Percentiles rank a stretch among this genome's conserved stretches.
Conservation (phyloP, 192 early-diverging fungal species). For the Jimgerdemannia flammicorona region DNA sequence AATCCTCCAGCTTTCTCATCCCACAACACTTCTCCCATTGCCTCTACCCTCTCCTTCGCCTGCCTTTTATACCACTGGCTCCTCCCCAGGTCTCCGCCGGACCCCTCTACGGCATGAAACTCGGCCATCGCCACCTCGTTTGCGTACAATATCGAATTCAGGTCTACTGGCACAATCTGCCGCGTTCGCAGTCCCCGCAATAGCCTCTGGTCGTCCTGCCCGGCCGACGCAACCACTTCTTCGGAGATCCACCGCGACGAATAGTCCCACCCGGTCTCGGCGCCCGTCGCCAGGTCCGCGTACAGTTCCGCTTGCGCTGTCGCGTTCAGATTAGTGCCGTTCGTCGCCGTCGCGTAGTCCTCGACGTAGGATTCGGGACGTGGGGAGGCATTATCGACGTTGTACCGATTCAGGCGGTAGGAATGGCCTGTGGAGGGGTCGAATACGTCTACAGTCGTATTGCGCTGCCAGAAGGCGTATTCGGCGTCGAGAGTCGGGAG, state of each 20-base stretch:
- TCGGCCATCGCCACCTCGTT: constrained; percentile 42
- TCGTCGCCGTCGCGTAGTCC: constrained; percentile 52
- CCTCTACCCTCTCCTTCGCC: constrained; percentile 35
- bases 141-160: constrained; percentile 66
- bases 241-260: constrained; percentile 50
- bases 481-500: constrained; percentile 57
- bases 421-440: constrained; percentile 16
- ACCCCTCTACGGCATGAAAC: constrained; percentile 13
- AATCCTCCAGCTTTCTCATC: constrained; percentile 39
- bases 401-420: constrained; percentile 47
- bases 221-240: not conserved
- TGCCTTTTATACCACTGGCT: constrained; percentile 16
- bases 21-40: constrained; percentile 52
- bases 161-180: constrained; percentile 60
- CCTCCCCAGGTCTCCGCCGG: not conserved
- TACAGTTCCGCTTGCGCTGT: constrained; percentile 39
- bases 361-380: constrained; percentile 64
- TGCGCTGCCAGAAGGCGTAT: constrained; percentile 57
- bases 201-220: constrained; percentile 15
- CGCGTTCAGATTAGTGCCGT: constrained; percentile 27
- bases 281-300: constrained; percentile 61
- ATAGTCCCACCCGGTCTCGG: constrained; percentile 76
- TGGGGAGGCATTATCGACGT: constrained; percentile 48
- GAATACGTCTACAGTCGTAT: constrained; percentile 42
- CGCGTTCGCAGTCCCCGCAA: constrained; percentile 52